Evolutionary conservation across 768 basidiomycete species (phyloP).

Genomic region (Psilocybe sp.): DNA sequence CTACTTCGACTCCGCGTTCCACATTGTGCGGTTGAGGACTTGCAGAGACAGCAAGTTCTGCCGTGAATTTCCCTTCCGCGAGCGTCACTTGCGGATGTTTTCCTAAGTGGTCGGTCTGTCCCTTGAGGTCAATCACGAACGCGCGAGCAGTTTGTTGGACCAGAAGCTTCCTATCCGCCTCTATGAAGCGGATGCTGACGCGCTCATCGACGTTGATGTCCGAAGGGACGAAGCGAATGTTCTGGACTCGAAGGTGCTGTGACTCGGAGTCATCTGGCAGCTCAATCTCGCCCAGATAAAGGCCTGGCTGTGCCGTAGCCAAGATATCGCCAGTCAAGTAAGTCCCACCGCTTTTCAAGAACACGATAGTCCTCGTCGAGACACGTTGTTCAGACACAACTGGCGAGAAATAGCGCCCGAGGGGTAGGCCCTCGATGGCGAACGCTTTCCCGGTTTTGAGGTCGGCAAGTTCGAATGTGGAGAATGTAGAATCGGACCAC

Average conservation of each 20-base stretch:
- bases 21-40: conserved; percentile 15
- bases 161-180: conserved; percentile 49
- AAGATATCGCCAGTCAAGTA: conserved; percentile 59
- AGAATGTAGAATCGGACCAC: conserved; percentile 65
- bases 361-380: conserved; percentile 47
- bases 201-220: conserved; percentile 44
- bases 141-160: conserved; percentile 44
- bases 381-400: conserved; percentile 46
- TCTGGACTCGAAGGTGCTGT: conserved; percentile 35
- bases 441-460: conserved; percentile 38
- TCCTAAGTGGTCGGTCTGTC: conserved; percentile 42
- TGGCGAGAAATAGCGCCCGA: conserved; percentile 66
- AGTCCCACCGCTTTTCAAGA: conserved; percentile 61
- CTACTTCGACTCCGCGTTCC: conserved; percentile 14
- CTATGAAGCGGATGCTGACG: conserved; percentile 54
- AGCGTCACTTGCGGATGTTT: conserved; percentile 46
- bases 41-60: conserved; percentile 47
- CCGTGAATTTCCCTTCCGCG: conserved; percentile 54
- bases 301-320: conserved; percentile 59
- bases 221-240: conserved; percentile 48
- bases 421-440: conserved; percentile 54
- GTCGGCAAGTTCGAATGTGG: conserved; percentile 64
- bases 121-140: conserved; percentile 32
- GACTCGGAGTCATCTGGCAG: conserved; percentile 34
- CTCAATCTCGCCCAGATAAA: conserved; percentile 61